These are phyloP conservation scores for Verbascum thapsus DNA, from an alignment of 257 asterid species.

Conservation along the genomic window DNA sequence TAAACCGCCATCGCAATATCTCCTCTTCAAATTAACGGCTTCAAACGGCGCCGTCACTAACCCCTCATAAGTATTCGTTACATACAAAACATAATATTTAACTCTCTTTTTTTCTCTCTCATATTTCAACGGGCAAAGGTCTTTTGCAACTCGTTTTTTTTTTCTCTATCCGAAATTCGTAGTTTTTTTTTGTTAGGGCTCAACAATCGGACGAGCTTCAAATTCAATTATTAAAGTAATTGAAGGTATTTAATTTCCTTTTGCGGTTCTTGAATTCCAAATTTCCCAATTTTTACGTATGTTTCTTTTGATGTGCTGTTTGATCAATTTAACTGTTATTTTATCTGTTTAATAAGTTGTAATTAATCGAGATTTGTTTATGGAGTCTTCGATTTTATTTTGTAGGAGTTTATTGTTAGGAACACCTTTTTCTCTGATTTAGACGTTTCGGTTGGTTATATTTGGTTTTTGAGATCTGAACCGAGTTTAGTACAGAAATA, in stretches of 20 bases:
- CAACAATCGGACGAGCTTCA: conserved; percentile 39
- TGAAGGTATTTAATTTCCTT: conserved; percentile 25
- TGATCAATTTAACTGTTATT: conserved; percentile 35
- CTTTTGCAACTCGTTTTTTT: conserved; percentile 44
- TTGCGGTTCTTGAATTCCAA: conserved; percentile 29
- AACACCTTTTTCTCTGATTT: conserved; percentile 35
- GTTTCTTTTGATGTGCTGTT: conserved; percentile 29
- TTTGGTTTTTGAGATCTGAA: conserved; percentile 55
- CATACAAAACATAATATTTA: conserved; percentile 55
- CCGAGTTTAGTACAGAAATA: conserved; percentile 33
- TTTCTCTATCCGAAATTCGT: conserved; percentile 48
- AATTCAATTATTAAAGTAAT: conserved; percentile 43
- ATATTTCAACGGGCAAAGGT: conserved; percentile 89
- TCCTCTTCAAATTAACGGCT: conserved; percentile 42
- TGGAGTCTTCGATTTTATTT: conserved; percentile 23
- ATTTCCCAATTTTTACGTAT: conserved; percentile 16
- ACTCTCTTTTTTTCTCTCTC: conserved; percentile 47
- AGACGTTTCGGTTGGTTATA: conserved; percentile 31
- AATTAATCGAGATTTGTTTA: conserved; percentile 30
- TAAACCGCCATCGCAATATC: conserved; percentile 43
- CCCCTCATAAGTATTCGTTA: conserved; percentile 80
- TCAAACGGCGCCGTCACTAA: conserved; percentile 68
- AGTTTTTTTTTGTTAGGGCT: conserved; percentile 34
- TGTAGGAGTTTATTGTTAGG: background rate
- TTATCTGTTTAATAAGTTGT: conserved; percentile 27